Evolutionary conservation across 2,329 filamentous ascomycete genomes (phyloP).

Genomic region (Grosmannia clavigera): DNA sequence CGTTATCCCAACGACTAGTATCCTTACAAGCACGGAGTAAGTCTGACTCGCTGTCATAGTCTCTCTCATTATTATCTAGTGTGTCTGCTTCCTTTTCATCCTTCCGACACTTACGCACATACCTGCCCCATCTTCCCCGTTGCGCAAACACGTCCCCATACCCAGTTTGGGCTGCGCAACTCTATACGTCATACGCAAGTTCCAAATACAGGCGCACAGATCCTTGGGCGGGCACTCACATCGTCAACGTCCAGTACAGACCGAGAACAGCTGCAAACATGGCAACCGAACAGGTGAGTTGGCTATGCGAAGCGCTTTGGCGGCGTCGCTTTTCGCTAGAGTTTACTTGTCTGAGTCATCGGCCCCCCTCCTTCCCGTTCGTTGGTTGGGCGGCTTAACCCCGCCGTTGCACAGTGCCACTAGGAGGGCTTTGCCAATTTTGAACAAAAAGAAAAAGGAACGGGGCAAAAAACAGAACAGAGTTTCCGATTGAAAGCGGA

Average conservation of each 20-base stretch:
- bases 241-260: background rate
- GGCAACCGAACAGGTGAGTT: background rate
- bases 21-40: background rate
- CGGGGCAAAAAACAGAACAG: background rate
- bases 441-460: slow-evolving; percentile 4
- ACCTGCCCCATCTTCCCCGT: background rate
- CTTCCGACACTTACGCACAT: background rate
- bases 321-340: background rate
- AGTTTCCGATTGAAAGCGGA: background rate
- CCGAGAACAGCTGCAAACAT: background rate
- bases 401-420: slow-evolving; percentile 4
- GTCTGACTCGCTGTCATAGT: background rate
- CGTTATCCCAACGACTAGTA: background rate
- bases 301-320: background rate
- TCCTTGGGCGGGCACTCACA: background rate
- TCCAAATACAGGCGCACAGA: background rate
- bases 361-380: slow-evolving; percentile 2
- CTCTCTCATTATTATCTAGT: background rate
- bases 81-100: background rate
- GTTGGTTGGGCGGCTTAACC: slow-evolving; percentile 5
- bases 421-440: background rate
- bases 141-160: background rate
- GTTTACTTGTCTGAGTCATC: slow-evolving; percentile 6
- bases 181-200: background rate
- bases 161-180: background rate